These are phyloP conservation scores for Neurospora cerealis DNA, from an alignment of 495 filamentous ascomycete genomes.

Conservation along the genomic window DNA sequence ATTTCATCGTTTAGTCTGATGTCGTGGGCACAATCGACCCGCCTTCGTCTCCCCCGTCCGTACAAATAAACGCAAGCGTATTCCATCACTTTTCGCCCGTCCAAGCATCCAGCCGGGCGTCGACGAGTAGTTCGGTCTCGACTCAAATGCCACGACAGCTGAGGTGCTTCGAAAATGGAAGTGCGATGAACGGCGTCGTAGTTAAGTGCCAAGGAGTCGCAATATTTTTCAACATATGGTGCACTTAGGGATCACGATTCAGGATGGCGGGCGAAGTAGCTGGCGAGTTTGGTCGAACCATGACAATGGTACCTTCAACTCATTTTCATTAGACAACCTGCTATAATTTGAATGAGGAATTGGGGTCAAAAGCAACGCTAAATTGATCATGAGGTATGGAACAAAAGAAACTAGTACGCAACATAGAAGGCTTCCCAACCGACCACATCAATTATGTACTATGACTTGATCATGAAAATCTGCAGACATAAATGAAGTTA, in stretches of 20 bases:
- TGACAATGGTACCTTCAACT: not conserved
- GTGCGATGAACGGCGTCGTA: not conserved
- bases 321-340: not conserved
- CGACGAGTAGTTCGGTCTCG: not conserved
- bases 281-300: not conserved
- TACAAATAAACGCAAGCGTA: not conserved
- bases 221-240: not conserved
- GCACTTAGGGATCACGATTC: not conserved
- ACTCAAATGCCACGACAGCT: not conserved
- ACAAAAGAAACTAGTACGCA: not conserved
- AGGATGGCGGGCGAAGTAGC: not conserved
- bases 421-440: not conserved
- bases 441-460: conserved; percentile 1
- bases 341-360: not conserved
- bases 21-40: not conserved
- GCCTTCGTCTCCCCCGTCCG: not conserved
- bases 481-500: conserved; percentile 31
- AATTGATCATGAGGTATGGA: not conserved
- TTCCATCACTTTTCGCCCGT: not conserved
- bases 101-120: not conserved
- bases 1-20: not conserved
- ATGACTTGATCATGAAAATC: conserved; percentile 67
- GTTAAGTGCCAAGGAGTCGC: not conserved
- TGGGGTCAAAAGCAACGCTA: not conserved
- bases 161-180: not conserved